Evolutionary conservation across 768 basidiomycete species (phyloP).

Genomic region (Daedaleopsis sinensis): DNA sequence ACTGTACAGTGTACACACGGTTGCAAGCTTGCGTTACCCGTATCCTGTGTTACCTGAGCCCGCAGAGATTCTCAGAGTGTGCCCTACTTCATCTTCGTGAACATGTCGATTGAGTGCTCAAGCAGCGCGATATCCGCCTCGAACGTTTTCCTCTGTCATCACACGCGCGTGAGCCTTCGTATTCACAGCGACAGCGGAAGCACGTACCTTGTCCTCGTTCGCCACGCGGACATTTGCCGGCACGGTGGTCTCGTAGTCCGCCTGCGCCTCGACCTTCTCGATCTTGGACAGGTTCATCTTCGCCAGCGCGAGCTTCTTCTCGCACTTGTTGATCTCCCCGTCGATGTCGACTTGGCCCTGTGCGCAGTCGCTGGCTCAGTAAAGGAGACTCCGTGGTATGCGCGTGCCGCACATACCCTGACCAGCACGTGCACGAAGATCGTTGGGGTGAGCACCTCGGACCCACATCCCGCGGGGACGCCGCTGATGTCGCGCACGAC

Average conservation of each 20-base stretch:
- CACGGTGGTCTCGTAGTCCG: slow-evolving; percentile 80
- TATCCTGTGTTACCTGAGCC: too few species aligned
- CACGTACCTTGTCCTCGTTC: slow-evolving; percentile 82
- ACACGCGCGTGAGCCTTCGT: neutral
- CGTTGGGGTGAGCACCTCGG: slow-evolving; percentile 73
- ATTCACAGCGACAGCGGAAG: neutral
- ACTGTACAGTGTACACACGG: too few species aligned
- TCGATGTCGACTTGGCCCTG: slow-evolving; percentile 92
- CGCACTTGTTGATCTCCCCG: slow-evolving; percentile 83
- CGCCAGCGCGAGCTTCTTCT: slow-evolving; percentile 85
- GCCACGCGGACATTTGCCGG: slow-evolving; percentile 72
- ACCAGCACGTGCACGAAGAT: slow-evolving; percentile 85
- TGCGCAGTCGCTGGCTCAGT: neutral
- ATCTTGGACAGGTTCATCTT: slow-evolving; percentile 76
- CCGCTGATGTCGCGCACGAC: slow-evolving; percentile 65
- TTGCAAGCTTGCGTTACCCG: too few species aligned
- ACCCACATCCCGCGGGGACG: slow-evolving; percentile 90
- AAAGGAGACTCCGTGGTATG: too few species aligned
- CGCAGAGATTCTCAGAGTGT: too few species aligned
- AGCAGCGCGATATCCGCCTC: slow-evolving; percentile 81
- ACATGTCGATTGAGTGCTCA: slow-evolving; percentile 74
- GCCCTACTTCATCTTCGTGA: slow-evolving; percentile 58
- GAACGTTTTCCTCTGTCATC: slow-evolving; percentile 64
- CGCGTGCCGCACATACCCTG: slow-evolving; percentile 51
- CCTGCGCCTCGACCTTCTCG: slow-evolving; percentile 65